Evolutionary conservation across 768 basidiomycete genomes (phyloP).

Genomic region (Russula sp.): DNA sequence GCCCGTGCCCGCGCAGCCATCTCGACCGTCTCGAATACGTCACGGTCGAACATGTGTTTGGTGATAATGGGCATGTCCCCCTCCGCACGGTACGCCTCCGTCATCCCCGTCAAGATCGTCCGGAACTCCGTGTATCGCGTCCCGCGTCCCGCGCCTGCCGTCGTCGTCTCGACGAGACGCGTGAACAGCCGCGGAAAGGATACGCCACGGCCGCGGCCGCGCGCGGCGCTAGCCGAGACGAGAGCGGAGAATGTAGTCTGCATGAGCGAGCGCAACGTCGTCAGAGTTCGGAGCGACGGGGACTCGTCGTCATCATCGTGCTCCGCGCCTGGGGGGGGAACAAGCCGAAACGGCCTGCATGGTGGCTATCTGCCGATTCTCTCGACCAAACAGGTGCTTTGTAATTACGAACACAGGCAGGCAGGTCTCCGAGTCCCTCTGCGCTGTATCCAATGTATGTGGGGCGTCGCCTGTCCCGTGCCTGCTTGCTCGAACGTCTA

Average conservation of each 20-base stretch:
- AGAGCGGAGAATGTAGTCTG: constrained; percentile 80
- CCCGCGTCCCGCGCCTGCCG: constrained; percentile 22
- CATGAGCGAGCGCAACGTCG: constrained; percentile 32
- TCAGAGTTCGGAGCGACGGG: constrained; percentile 33
- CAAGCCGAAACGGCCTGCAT: constrained; percentile 63
- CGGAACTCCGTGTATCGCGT: no score
- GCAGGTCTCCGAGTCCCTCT: no score
- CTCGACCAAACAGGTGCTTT: no score
- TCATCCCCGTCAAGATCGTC: constrained; percentile 66
- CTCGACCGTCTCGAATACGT: constrained; percentile 46
- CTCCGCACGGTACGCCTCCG: constrained; percentile 89
- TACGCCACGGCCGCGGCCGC: no score
- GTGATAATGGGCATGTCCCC: constrained; percentile 86
- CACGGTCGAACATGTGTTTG: constrained; percentile 71
- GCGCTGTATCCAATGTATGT: no score
- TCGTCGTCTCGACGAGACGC: constrained; percentile 73
- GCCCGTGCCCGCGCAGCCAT: constrained; percentile 49
- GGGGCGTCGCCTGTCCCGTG: no score
- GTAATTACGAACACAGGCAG: no score
- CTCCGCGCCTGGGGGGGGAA: constrained; percentile 20
- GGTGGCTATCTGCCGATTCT: no score
- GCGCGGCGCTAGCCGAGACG: constrained; percentile 66
- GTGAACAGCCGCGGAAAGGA: constrained; percentile 41
- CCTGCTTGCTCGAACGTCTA: no score
- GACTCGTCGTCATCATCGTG: neutral